Percentiles rank a stretch among this genome's conserved stretches.
Evolutionary conservation across 495 filamentous ascomycete species (phyloP).

Genomic region (Aspergillus saccharolyticus): DNA sequence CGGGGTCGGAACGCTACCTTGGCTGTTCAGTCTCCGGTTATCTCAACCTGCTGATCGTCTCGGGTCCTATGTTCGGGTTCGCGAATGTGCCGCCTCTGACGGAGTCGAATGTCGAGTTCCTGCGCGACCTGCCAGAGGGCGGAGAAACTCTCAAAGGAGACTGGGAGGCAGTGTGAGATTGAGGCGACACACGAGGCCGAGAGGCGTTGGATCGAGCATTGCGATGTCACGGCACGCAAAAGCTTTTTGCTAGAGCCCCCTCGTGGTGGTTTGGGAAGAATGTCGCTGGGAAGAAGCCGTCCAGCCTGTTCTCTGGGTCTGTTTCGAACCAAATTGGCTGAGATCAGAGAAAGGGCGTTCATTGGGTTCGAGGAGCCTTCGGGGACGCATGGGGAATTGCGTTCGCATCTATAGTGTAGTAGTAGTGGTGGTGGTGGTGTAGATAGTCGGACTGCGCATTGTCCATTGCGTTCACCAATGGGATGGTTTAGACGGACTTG

Average conservation of each 20-base stretch:
- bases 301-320: conserved; percentile 10
- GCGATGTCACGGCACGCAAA: conserved; percentile 27
- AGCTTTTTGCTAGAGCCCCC: conserved; percentile 37
- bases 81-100: conserved; percentile 41
- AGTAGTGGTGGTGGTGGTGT: too few species aligned
- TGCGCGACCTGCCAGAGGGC: conserved; percentile 5
- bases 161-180: conserved; percentile 13
- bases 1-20: conserved; percentile 35
- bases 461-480: too few species aligned
- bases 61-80: conserved; percentile 41
- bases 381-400: background rate
- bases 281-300: conserved; percentile 32
- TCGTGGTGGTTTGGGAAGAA: conserved; percentile 30
- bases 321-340: conserved; percentile 7
- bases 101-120: conserved; percentile 36
- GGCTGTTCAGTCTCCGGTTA: conserved; percentile 36
- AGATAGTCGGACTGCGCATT: too few species aligned
- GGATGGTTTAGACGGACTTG: too few species aligned
- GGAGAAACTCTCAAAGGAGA: conserved; percentile 30
- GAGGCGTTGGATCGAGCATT: conserved; percentile 37
- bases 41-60: conserved; percentile 32
- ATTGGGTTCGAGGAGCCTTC: background rate
- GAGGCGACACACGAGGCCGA: conserved; percentile 41
- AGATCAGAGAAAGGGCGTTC: background rate
- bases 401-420: background rate